These are phyloP conservation scores for Globisporangium barbulae DNA, from an alignment of 352 stramenopile species.

Conservation along the genomic window DNA sequence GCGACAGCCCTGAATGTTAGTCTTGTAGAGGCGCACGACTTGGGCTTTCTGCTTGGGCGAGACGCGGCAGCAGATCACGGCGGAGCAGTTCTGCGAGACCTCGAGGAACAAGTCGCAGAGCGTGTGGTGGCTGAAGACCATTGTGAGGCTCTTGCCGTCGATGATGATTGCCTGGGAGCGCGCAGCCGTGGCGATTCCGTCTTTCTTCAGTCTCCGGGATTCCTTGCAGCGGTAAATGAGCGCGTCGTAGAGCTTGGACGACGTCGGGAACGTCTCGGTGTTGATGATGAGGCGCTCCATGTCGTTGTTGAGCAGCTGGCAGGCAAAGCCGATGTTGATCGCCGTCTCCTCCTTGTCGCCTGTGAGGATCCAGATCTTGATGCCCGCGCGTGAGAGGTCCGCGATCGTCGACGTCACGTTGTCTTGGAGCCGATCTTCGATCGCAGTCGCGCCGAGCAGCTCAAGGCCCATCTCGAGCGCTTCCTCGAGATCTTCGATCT, in stretches of 20 bases:
- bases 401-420: conserved; percentile 73
- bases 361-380: conserved; percentile 88
- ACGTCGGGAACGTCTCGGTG: conserved; percentile 46
- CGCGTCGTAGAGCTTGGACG: conserved; percentile 60
- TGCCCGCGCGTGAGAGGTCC: conserved; percentile 62
- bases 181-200: conserved; percentile 1
- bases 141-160: conserved; percentile 64
- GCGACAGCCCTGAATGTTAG: conserved; percentile 76
- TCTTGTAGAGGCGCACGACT: conserved; percentile 85
- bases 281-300: conserved; percentile 92
- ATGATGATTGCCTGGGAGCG: conserved; percentile 66
- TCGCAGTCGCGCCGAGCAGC: conserved; percentile 73
- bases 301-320: conserved; percentile 93
- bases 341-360: conserved; percentile 94
- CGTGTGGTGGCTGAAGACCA: conserved; percentile 72
- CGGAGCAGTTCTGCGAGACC: conserved; percentile 76
- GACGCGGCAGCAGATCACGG: conserved; percentile 90
- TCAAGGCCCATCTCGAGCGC: conserved; percentile 68
- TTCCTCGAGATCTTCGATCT: conserved; percentile 82
- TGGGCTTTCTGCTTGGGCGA: conserved; percentile 92
- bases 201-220: conserved; percentile 34
- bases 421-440: conserved; percentile 82
- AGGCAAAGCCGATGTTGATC: conserved; percentile 97
- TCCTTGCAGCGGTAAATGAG: conserved; percentile 44
- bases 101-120: conserved; percentile 83